A percentile compares a stretch with the other conserved stretches of the same genome.
phyloP scores from a whole-genome alignment of 129 eudicot genomes.

The Rutidosis leptorrhynchoides region DNA sequence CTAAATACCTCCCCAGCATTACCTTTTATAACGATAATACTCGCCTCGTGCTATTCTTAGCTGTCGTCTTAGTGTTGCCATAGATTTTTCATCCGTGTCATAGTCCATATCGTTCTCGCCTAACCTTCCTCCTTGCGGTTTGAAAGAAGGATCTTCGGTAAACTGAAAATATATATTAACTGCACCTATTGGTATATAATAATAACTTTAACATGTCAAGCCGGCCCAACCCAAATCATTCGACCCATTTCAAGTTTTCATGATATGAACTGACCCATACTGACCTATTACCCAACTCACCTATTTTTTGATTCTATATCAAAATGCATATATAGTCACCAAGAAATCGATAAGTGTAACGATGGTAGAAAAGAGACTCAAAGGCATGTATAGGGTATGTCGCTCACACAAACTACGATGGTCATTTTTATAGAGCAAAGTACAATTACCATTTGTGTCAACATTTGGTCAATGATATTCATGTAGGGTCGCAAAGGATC shows the following conservation, averaged over 20 bases:
- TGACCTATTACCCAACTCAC: neutral
- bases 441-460: constrained; percentile 62
- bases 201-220: neutral
- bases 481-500: constrained; percentile 87
- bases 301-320: neutral
- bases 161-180: constrained; percentile 37
- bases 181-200: neutral
- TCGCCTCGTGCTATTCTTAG: constrained; percentile 65
- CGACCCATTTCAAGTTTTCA: neutral
- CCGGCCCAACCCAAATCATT: neutral
- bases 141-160: constrained; percentile 81
- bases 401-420: neutral
- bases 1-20: neutral
- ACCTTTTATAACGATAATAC: constrained; percentile 86
- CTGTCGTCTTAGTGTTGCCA: constrained; percentile 89
- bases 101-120: constrained; percentile 99
- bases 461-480: constrained; percentile 75
- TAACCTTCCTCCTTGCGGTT: constrained; percentile 91
- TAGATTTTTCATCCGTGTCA: constrained; percentile 77
- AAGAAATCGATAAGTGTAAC: neutral
- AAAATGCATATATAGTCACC: neutral
- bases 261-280: neutral
- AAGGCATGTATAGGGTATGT: neutral
- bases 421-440: neutral
- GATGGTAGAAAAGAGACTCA: neutral